A percentile compares a stretch with the other conserved stretches of the same genome.
These are phyloP conservation scores for Endotrypanum monterogeii DNA, from an alignment of 208 protist genomes.

Conservation along the genomic window DNA sequence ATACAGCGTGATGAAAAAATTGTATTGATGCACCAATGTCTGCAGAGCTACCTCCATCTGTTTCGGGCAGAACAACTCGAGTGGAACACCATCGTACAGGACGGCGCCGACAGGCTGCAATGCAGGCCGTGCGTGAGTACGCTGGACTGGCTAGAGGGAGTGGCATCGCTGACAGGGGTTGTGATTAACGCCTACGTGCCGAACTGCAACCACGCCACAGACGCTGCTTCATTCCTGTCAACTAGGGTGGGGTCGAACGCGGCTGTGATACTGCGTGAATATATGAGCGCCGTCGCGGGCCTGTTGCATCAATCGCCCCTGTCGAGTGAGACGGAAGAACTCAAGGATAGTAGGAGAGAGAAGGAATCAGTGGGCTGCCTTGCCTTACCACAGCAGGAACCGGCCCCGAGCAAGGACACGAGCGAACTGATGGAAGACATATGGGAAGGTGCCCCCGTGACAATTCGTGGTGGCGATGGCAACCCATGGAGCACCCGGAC, in stretches of 20 bases:
- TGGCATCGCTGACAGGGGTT: slow-evolving; percentile 30
- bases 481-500: neutral
- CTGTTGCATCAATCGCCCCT: slow-evolving; percentile 12
- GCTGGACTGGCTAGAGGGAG: slow-evolving; percentile 38
- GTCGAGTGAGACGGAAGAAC: neutral
- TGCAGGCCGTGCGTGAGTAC: slow-evolving; percentile 28
- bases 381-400: neutral
- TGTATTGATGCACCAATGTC: slow-evolving; percentile 49
- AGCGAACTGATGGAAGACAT: neutral
- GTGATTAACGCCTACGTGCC: slow-evolving; percentile 12
- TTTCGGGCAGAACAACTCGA: slow-evolving; percentile 60
- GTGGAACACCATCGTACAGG: slow-evolving; percentile 40
- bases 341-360: neutral
- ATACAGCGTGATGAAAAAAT: slow-evolving; percentile 65
- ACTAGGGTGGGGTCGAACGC: neutral
- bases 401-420: too few species aligned
- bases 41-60: slow-evolving; percentile 37
- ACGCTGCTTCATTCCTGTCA: neutral
- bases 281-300: slow-evolving; percentile 8
- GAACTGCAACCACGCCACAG: neutral
- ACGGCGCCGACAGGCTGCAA: slow-evolving; percentile 22
- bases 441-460: neutral
- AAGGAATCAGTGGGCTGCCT: neutral
- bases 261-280: slow-evolving; percentile 2
- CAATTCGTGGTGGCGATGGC: neutral